A percentile compares a stretch with the other conserved stretches of the same genome.
Evolutionary conservation across 495 filamentous ascomycete species (phyloP).

Genomic region (Talaromyces liani): DNA sequence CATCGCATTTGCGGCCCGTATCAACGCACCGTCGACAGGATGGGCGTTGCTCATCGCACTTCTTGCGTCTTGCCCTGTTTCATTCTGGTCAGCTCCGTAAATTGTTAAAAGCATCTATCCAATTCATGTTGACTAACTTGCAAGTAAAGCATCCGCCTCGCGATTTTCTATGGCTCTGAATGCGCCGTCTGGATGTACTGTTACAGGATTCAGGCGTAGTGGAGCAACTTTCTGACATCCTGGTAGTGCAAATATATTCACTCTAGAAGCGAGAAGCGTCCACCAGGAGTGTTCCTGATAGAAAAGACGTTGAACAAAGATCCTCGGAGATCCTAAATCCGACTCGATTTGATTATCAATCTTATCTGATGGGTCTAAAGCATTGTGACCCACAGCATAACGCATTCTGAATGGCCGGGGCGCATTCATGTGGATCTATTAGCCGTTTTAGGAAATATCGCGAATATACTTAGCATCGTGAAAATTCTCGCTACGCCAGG

Average conservation of each 20-base stretch:
- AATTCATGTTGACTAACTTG: neutral
- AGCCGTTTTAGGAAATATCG: neutral
- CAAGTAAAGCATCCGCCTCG: neutral
- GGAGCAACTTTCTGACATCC: neutral
- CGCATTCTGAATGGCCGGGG: neutral
- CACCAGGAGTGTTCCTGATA: no score
- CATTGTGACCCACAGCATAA: neutral
- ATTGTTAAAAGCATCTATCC: no score
- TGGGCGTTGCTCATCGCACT: conserved; percentile 9
- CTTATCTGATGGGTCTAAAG: neutral
- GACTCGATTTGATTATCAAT: neutral
- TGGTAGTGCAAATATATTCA: neutral
- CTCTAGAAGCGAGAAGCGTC: no score
- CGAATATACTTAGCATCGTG: neutral
- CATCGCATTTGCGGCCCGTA: conserved; percentile 11
- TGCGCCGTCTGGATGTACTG: neutral
- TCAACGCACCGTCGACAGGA: conserved; percentile 7
- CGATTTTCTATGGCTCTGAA: neutral
- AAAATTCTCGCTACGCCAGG: no score
- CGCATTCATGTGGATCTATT: neutral
- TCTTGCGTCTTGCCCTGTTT: neutral
- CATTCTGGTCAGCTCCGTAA: neutral
- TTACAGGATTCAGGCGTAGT: neutral
- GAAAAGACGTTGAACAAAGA: neutral
- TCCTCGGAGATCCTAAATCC: no score